Base-by-base conservation (phyloP, 2,329 filamentous ascomycete species). In the Beauveria sp. region DNA sequence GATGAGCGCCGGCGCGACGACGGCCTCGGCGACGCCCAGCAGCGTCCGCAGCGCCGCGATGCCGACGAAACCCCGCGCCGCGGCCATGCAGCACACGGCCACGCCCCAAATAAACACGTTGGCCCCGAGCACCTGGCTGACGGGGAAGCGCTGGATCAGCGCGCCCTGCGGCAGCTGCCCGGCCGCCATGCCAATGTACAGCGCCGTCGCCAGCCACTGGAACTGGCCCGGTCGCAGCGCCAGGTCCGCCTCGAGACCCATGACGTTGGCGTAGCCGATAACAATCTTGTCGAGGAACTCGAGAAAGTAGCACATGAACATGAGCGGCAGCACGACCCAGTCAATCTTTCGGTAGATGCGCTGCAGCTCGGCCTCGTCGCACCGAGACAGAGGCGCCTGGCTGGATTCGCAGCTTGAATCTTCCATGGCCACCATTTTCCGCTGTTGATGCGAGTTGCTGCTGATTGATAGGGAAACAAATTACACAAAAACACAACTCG, bases 1-100 rank as follows among this genome's bases (percentile, higher is more conserved):
- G 74, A 81, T 80, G 60, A 81, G 78, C n/a, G 76, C 75, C 2
- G 79, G 79, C 0, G 77, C 79, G 42, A 82, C 79, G 2, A 76
- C 74, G 0, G 78, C 76, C 70, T 82, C 79, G 34, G 80, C 77
- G 18, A 76, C 67, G 5, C 79, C 80, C 2, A 82, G 72, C 2
- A 82, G 66, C 42, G 78, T 76, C 1, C 79, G 74, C 52, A 75
- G 75, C 4, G 74, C 72, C 2, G 75, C 74, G 40, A 79, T 70
- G 0, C 76, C 74, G 0, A 72, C 71, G 61, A 79, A 81, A 63
- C 72, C 74, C 6, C 70, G 69, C 42, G 71, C 75, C 3, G 73
- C 74, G 0, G 78, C 78, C 14, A 75, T 78, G 61, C 73, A 74
- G 71, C 78, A 77, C 38, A 81, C 70, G 24, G 77, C 71, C 8